Base-by-base conservation (phyloP, 2,329 filamentous ascomycete species). In the Aschersonia sp. region DNA sequence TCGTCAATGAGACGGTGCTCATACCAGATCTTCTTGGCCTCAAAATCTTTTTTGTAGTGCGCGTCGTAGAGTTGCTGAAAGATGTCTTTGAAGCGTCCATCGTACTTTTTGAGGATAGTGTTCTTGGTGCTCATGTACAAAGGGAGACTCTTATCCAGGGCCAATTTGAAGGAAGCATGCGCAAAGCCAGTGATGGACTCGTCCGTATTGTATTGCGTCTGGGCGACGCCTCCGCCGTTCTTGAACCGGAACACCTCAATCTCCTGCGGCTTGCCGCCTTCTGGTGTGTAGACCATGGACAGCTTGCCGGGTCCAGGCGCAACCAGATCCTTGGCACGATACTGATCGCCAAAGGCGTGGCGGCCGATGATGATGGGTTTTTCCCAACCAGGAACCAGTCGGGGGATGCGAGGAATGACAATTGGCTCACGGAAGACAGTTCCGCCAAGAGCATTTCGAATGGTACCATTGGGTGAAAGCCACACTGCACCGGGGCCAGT, bases 121-220 rank as follows among this genome's bases (percentile, higher is more conserved):
- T 97, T 97, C 84, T 98, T 98, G 69, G 92, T 98, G 78, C 87
- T 95, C 90, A 97, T 94, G 76, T 97, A 98, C 60, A 98, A 75
- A n/a, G 92, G 92, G 56, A 94, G 73, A 54, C 74, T 74, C 78
- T 95, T 92, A 67, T 79, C 75, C 43, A 97, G 71, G 35, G 92
- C 90, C 56, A 96, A 79, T 81, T 96, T 94, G 81, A 98, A 97
- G 57, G 83, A 89, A 53, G 92, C 85, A 64, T 97, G 92, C 49
- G 92, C 92, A 61, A 98, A 98, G 52, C 92, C 92, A 48, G 75
- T 72, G 67, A 98, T 98, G 63, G 85, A 92, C 66, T 96, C 92
- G 60, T 92, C 83, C 30, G 92, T 97, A 79, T 98, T 98, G 78
- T 97, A 98, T 75, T 95, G 89, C 48, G 88, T 88, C 75, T 96